phyloP scores from a whole-genome alignment of 345 rosid species.

The Orychophragmus violaceus region DNA sequence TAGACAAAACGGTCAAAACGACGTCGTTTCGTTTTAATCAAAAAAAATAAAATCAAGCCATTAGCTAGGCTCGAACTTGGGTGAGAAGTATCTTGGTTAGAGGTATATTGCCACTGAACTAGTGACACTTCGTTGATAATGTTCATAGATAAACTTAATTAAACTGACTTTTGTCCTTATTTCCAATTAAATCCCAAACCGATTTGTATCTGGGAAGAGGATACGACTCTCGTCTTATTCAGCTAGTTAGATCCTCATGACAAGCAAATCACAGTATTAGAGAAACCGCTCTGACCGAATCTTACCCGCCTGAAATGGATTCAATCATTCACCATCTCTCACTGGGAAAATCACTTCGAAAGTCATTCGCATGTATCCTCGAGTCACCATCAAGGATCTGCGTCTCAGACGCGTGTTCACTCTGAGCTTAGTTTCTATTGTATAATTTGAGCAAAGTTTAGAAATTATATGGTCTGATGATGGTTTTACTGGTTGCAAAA shows the following conservation, averaged over 20 bases:
- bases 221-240: constrained; percentile 20
- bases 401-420: constrained; percentile 58
- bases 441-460: background rate
- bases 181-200: no score
- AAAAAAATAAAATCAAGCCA: no score
- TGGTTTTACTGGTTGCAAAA: background rate
- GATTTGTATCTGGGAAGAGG: constrained; percentile 30
- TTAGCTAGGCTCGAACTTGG: no score
- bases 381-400: constrained; percentile 44
- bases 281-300: constrained; percentile 26
- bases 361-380: constrained; percentile 1
- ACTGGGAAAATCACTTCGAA: background rate
- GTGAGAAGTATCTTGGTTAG: no score
- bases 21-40: no score
- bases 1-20: no score
- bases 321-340: background rate
- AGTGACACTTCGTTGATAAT: no score
- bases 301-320: background rate
- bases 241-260: constrained; percentile 17
- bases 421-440: constrained; percentile 17
- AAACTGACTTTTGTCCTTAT: no score
- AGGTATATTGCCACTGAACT: no score
- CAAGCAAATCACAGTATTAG: constrained; percentile 33
- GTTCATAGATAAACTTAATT: no score
- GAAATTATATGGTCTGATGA: background rate